These are phyloP conservation scores for Mycena leptocephala DNA, from an alignment of 768 basidiomycete genomes.

Conservation along the genomic window DNA sequence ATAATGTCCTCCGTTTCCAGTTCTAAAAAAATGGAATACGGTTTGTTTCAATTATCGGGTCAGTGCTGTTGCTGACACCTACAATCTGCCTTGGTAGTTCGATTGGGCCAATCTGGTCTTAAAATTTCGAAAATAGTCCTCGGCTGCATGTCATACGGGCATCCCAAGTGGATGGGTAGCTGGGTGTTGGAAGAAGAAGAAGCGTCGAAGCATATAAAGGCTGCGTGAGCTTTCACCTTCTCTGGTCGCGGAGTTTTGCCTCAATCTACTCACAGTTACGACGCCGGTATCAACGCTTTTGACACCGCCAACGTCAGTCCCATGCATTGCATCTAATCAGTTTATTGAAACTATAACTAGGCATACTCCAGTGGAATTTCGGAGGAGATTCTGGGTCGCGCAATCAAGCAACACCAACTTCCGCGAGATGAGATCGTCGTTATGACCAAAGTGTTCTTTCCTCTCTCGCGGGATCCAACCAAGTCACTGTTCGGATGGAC, in stretches of 20 bases:
- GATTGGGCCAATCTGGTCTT: not conserved
- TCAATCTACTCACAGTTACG: conserved; percentile 31
- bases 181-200: conserved; percentile 23
- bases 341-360: not conserved
- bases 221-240: conserved; percentile 36
- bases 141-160: conserved; percentile 25
- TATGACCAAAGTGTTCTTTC: conserved; percentile 62
- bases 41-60: not conserved
- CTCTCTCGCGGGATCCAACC: conserved; percentile 42
- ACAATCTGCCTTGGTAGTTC: not conserved
- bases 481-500: conserved; percentile 42
- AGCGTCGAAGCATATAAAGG: conserved; percentile 23
- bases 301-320: conserved; percentile 52
- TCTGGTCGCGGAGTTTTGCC: no score
- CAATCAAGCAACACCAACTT: conserved; percentile 50
- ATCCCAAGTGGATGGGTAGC: conserved; percentile 14
- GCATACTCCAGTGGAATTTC: conserved; percentile 43
- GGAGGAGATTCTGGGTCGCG: conserved; percentile 60
- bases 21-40: conserved; percentile 22
- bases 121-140: conserved; percentile 23
- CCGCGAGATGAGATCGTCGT: conserved; percentile 63
- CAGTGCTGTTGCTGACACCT: not conserved
- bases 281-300: conserved; percentile 55
- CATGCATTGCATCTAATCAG: no score
- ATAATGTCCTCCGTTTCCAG: no score